These are phyloP conservation scores for Geranium rotundifolium DNA, from an alignment of 345 rosid species.

Conservation along the genomic window DNA sequence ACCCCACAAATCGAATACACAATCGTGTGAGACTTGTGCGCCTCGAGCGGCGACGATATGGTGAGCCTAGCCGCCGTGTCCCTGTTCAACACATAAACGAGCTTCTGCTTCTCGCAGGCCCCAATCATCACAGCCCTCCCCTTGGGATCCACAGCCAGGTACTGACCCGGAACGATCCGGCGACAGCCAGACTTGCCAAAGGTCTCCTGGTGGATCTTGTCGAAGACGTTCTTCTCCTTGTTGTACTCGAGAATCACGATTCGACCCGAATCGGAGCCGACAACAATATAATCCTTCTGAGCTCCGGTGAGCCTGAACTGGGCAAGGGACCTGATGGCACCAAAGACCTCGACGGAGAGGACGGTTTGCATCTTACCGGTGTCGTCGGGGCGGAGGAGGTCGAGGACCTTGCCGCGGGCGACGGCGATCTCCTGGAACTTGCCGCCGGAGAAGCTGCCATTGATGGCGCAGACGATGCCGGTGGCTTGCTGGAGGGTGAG, in stretches of 20 bases:
- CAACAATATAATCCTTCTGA: constrained; percentile 79
- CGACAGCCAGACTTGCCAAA: constrained; percentile 94
- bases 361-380: constrained; percentile 82
- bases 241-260: constrained; percentile 85
- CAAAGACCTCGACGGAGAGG: constrained; percentile 85
- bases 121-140: constrained; percentile 96
- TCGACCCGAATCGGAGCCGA: constrained; percentile 94
- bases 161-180: constrained; percentile 93
- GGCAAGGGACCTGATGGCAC: constrained; percentile 77
- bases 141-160: constrained; percentile 81
- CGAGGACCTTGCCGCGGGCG: constrained; percentile 90
- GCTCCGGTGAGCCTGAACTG: constrained; percentile 91
- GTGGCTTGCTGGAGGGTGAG: constrained; percentile 91
- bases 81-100: constrained; percentile 86
- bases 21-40: constrained; percentile 88
- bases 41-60: constrained; percentile 93
- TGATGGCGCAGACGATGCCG: constrained; percentile 70
- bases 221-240: constrained; percentile 74
- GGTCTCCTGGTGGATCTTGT: constrained; percentile 88
- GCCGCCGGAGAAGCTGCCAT: constrained; percentile 91
- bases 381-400: constrained; percentile 87
- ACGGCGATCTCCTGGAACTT: constrained; percentile 84
- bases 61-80: constrained; percentile 94
- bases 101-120: constrained; percentile 93
- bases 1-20: constrained; percentile 79